Conservation (phyloP, 2,329 filamentous ascomycete genomes). For the Hymenoscyphus linearis region DNA sequence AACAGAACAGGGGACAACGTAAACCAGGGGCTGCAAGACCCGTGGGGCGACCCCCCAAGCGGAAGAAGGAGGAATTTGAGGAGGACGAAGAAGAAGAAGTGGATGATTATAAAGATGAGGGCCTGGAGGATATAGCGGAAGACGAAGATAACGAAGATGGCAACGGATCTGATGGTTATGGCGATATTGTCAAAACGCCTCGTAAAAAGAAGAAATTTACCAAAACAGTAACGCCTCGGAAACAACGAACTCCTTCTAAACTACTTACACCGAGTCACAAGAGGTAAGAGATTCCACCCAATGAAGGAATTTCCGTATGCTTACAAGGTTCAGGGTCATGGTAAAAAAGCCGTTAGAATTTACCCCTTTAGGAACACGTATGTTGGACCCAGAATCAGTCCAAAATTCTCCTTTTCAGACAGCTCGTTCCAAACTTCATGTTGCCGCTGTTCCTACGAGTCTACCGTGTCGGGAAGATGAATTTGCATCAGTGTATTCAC, state of each 20-base stretch:
- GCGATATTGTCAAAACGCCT: slow-evolving; percentile 40
- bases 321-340: slow-evolving; percentile 44
- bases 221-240: slow-evolving; percentile 31
- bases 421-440: slow-evolving; percentile 82
- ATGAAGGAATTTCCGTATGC: not conserved
- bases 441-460: slow-evolving; percentile 84
- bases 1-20: not conserved
- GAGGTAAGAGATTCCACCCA: slow-evolving; percentile 35
- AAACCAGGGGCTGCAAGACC: not conserved
- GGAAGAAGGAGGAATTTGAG: slow-evolving; percentile 2
- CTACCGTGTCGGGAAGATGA: slow-evolving; percentile 90
- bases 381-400: slow-evolving; percentile 68
- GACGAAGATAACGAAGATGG: slow-evolving; percentile 23
- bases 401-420: slow-evolving; percentile 86
- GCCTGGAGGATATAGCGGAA: slow-evolving; percentile 31
- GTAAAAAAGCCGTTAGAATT: slow-evolving; percentile 90
- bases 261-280: slow-evolving; percentile 59
- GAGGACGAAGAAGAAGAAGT: not conserved
- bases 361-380: slow-evolving; percentile 85
- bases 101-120: slow-evolving; percentile 28
- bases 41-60: not conserved
- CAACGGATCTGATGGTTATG: slow-evolving; percentile 26
- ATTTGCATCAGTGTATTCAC: slow-evolving; percentile 86
- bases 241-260: slow-evolving; percentile 37
- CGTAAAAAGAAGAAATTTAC: slow-evolving; percentile 50